Evolutionary conservation across 2,329 filamentous ascomycete species (phyloP).

Genomic region (Aspergillus pseudotamarii): DNA sequence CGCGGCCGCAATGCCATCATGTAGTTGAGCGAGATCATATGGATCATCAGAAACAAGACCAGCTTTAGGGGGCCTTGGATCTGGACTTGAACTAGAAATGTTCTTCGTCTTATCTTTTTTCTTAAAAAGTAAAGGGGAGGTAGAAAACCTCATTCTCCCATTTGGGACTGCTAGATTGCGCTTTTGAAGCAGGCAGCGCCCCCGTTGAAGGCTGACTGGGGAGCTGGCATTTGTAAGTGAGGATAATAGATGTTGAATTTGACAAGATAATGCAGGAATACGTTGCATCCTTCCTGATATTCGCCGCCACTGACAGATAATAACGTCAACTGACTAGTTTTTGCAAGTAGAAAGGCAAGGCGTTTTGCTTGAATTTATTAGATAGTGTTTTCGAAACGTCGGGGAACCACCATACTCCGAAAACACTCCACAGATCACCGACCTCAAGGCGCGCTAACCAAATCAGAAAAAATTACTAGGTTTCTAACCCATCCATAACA

Average conservation of each 20-base stretch:
- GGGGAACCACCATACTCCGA: too few relatives aligned
- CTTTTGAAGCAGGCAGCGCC: background rate
- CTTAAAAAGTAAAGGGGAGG: constrained; percentile 48
- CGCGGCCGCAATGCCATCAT: constrained; percentile 58
- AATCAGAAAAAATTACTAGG: background rate
- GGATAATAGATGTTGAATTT: background rate
- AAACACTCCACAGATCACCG: too few relatives aligned
- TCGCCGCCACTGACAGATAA: background rate
- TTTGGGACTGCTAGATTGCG: background rate
- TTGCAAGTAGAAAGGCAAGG: background rate
- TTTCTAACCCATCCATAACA: background rate
- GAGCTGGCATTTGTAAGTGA: background rate
- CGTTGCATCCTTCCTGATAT: background rate
- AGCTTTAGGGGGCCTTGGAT: constrained; percentile 36
- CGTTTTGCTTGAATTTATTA: background rate
- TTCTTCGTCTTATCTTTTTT: constrained; percentile 59
- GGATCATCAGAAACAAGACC: constrained; percentile 52
- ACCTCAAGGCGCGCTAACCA: background rate
- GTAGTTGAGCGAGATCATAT: constrained; percentile 62
- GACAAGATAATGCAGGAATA: background rate
- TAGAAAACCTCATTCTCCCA: constrained; percentile 42
- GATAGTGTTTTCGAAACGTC: too few relatives aligned
- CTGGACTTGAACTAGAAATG: constrained; percentile 36
- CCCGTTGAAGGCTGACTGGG: constrained; percentile 2
- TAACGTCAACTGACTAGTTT: background rate